Conservation (phyloP, 768 basidiomycete species). For the Termitomyces titanicus region DNA sequence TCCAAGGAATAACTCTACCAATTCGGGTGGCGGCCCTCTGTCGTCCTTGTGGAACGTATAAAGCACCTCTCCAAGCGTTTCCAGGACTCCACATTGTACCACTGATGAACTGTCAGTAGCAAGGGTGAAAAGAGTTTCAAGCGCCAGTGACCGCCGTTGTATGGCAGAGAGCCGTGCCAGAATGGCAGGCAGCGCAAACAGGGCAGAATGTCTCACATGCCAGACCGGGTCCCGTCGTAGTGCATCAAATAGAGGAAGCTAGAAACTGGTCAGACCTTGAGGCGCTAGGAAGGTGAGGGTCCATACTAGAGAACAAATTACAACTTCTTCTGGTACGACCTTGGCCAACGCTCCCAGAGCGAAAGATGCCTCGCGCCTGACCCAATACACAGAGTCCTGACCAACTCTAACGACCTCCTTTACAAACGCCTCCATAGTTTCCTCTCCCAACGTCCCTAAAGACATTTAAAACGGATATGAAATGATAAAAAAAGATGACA, state of each 20-base stretch:
- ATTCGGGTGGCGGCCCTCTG: slow-evolving; percentile 65
- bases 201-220: slow-evolving; percentile 85
- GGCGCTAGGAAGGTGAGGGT: neutral
- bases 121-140: slow-evolving; percentile 62
- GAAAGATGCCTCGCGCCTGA: slow-evolving; percentile 81
- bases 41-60: slow-evolving; percentile 71
- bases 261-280: slow-evolving; percentile 7
- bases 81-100: slow-evolving; percentile 79
- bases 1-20: slow-evolving; percentile 77
- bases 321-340: slow-evolving; percentile 73
- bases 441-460: slow-evolving; percentile 51
- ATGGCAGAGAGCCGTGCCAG: slow-evolving; percentile 58
- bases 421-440: slow-evolving; percentile 62
- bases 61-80: slow-evolving; percentile 86
- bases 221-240: slow-evolving; percentile 67
- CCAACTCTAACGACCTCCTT: slow-evolving; percentile 70
- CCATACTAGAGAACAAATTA: slow-evolving; percentile 59
- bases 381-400: slow-evolving; percentile 68
- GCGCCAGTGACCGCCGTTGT: slow-evolving; percentile 59
- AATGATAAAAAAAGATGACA: slow-evolving; percentile 20
- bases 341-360: slow-evolving; percentile 88
- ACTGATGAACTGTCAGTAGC: slow-evolving; percentile 57
- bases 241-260: slow-evolving; percentile 80
- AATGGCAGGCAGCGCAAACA: slow-evolving; percentile 82
- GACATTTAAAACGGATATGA: slow-evolving; percentile 1